These are phyloP conservation scores for Cajanus cajan DNA, from an alignment of 306 rosid species.

Conservation along the genomic window DNA sequence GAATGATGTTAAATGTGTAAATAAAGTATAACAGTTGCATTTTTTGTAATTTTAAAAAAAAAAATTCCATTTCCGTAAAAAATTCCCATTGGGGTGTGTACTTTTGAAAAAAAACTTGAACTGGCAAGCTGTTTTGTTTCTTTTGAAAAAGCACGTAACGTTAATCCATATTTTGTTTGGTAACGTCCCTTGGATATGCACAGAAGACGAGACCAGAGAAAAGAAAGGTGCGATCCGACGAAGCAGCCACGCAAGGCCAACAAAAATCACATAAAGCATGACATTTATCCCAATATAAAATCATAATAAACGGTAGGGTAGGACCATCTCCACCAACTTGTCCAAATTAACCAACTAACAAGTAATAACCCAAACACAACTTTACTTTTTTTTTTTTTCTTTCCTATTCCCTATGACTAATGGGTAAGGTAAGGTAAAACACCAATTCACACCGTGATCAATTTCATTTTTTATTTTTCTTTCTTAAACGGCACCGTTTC, in stretches of 20 bases:
- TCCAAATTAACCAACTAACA: not conserved
- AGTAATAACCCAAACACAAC: not conserved
- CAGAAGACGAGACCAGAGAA: not conserved
- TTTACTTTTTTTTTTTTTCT: too few relatives aligned
- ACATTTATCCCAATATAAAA: not conserved
- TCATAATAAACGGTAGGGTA: not conserved
- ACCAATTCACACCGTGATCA: too few relatives aligned
- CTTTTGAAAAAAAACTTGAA: too few relatives aligned
- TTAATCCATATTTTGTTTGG: not conserved
- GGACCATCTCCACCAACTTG: constrained; percentile 12
- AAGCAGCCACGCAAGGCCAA: constrained; percentile 2
- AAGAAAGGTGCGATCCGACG: not conserved
- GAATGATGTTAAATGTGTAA: too few relatives aligned
- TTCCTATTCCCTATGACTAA: too few relatives aligned
- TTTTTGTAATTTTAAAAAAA: too few relatives aligned
- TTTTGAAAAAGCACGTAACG: not conserved
- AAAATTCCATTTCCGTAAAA: too few relatives aligned
- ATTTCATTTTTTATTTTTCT: too few relatives aligned
- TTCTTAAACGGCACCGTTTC: too few relatives aligned
- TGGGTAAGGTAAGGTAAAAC: too few relatives aligned
- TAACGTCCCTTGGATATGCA: not conserved
- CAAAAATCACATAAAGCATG: not conserved
- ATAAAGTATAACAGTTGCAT: too few relatives aligned
- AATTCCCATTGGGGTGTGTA: too few relatives aligned
- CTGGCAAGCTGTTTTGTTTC: not conserved